Evolutionary conservation across 2,329 filamentous ascomycete genomes (phyloP).

Genomic region (Colletotrichum spaethianum): DNA sequence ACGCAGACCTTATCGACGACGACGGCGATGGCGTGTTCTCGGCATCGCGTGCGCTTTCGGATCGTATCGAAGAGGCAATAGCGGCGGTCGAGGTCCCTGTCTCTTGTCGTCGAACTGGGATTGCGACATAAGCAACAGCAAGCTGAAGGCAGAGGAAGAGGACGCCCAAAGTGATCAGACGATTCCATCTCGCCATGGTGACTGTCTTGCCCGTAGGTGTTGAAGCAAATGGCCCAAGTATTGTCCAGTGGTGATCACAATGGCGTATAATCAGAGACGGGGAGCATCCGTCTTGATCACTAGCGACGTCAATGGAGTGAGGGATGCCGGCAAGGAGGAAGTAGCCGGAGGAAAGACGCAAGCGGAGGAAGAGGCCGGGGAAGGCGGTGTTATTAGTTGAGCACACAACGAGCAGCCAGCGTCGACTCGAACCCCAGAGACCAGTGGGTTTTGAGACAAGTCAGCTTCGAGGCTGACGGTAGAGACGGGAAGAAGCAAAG

Average conservation of each 20-base stretch:
- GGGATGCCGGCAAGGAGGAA: constrained; percentile 24
- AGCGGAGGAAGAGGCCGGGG: constrained; percentile 10
- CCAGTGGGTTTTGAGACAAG: constrained; percentile 34
- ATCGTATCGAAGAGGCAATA: constrained; percentile 37
- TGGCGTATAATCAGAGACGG: constrained; percentile 6
- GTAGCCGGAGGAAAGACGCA: constrained; percentile 4
- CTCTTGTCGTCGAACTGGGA: constrained; percentile 53
- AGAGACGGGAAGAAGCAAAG: constrained; percentile 26
- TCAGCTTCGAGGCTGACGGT: constrained; percentile 32
- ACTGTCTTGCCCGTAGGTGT: not conserved
- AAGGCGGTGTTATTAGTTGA: constrained; percentile 24
- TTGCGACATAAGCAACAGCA: constrained; percentile 52
- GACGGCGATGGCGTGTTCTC: constrained; percentile 1
- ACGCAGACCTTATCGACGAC: constrained; percentile 14
- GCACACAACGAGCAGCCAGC: constrained; percentile 16
- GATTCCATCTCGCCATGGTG: constrained; percentile 46
- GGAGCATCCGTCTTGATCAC: constrained; percentile 19
- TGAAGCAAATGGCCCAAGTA: not conserved
- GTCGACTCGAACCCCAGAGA: constrained; percentile 26
- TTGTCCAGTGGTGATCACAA: not conserved
- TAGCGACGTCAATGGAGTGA: constrained; percentile 19
- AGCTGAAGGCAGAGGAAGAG: constrained; percentile 56
- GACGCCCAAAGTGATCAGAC: constrained; percentile 56
- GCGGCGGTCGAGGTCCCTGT: constrained; percentile 43
- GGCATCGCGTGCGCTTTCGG: constrained; percentile 19